A percentile compares a stretch with the other conserved stretches of the same genome.
phyloP scores from a whole-genome alignment of 352 stramenopile genomes.

The Phytophthora pluvialis region DNA sequence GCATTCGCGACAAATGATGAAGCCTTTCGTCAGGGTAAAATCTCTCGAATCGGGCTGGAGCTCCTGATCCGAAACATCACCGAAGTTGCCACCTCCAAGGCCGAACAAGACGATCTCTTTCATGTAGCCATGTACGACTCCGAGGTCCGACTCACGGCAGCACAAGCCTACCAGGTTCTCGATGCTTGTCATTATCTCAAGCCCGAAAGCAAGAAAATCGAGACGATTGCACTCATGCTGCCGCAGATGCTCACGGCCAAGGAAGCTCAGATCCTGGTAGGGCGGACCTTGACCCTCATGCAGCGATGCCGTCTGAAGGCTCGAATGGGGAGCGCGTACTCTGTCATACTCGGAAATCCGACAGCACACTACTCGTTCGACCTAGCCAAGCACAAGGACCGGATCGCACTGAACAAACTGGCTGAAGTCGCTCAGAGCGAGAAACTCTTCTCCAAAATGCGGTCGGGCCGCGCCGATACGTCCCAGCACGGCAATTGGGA shows the following conservation, averaged over 20 bases:
- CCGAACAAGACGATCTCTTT: conserved; percentile 82
- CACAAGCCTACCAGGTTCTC: conserved; percentile 83
- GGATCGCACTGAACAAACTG: conserved; percentile 79
- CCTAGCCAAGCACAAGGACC: conserved; percentile 76
- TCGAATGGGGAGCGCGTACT: conserved; percentile 85
- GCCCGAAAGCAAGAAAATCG: conserved; percentile 57
- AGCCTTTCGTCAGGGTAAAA: conserved; percentile 56
- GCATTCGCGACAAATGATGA: conserved; percentile 66
- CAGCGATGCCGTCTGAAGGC: conserved; percentile 82
- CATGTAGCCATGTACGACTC: conserved; percentile 79
- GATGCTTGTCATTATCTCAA: conserved; percentile 76
- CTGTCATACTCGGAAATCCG: conserved; percentile 82
- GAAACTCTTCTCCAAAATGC: conserved; percentile 75
- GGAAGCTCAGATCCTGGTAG: conserved; percentile 77
- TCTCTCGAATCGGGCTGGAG: conserved; percentile 70
- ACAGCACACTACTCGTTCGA: conserved; percentile 86
- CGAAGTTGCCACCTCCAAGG: conserved; percentile 51
- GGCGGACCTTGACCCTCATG: conserved; percentile 64
- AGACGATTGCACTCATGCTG: conserved; percentile 74
- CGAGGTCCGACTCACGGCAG: conserved; percentile 79
- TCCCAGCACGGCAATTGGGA: conserved; percentile 92
- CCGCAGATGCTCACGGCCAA: conserved; percentile 87
- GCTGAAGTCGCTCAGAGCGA: conserved; percentile 85
- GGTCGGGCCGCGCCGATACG: conserved; percentile 66
- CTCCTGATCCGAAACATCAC: conserved; percentile 81